Evolutionary conservation across 169 alveolate genomes (phyloP).

Genomic region (Plasmodium gaboni): DNA sequence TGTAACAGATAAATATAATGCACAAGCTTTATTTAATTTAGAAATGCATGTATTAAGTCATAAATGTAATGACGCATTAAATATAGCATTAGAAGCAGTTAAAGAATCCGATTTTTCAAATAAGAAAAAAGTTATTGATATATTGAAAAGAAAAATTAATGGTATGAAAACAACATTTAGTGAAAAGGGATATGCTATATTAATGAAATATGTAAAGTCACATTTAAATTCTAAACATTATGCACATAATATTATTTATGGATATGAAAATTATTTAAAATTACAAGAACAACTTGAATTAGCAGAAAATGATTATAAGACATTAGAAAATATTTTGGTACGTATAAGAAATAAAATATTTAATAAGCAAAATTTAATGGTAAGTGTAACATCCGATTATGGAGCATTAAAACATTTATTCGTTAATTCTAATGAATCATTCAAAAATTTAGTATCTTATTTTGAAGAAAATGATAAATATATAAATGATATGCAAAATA

Average conservation of each 20-base stretch:
- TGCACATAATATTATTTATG: constrained; percentile 80
- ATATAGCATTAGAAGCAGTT: constrained; percentile 79
- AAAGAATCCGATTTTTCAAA: constrained; percentile 79
- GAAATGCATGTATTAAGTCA: constrained; percentile 81
- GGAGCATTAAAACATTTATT: constrained; percentile 75
- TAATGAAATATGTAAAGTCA: constrained; percentile 74
- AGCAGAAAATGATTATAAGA: constrained; percentile 81
- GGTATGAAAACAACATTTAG: constrained; percentile 76
- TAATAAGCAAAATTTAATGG: constrained; percentile 67
- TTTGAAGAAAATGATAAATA: constrained; percentile 34
- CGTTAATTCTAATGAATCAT: constrained; percentile 44
- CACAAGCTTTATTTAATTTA: constrained; percentile 78
- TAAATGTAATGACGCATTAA: constrained; percentile 79
- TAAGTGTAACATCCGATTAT: constrained; percentile 79
- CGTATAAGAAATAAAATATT: constrained; percentile 80
- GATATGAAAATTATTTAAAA: constrained; percentile 78
- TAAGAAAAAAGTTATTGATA: constrained; percentile 82
- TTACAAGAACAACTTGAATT: constrained; percentile 75
- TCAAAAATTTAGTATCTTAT: constrained; percentile 34
- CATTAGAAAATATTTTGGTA: constrained; percentile 73
- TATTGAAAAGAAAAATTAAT: constrained; percentile 78
- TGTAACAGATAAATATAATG: constrained; percentile 76
- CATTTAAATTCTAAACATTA: constrained; percentile 78
- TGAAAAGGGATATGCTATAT: constrained; percentile 75
- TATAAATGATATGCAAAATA: neutral